phyloP scores from a whole-genome alignment of 176 grass and related monocot species.

The Cocos nucifera region DNA sequence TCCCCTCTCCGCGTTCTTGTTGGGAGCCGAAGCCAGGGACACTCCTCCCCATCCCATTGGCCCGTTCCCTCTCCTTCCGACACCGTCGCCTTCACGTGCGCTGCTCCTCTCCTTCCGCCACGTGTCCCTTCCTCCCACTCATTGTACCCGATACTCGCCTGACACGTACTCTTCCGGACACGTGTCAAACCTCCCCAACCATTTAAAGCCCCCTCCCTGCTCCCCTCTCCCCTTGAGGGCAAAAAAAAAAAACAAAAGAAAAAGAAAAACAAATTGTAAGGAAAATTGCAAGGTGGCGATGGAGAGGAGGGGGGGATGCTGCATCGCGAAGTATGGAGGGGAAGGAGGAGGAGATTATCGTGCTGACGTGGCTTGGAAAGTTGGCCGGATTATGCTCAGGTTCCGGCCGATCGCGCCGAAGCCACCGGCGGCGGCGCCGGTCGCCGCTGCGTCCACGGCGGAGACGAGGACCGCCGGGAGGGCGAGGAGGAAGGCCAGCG shows the following conservation, averaged over 20 bases:
- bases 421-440: conserved; percentile 30
- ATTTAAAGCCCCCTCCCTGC: conserved; percentile 6
- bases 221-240: too few species aligned
- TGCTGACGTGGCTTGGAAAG: conserved; percentile 29
- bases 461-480: neutral
- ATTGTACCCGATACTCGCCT: neutral
- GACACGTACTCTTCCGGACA: conserved; percentile 29
- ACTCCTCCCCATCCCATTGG: conserved; percentile 36
- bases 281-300: neutral
- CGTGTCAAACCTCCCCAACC: conserved; percentile 6
- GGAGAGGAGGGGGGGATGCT: conserved; percentile 69
- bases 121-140: conserved; percentile 39
- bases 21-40: conserved; percentile 20
- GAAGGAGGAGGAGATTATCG: too few species aligned
- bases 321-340: conserved; percentile 18
- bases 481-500: conserved; percentile 13
- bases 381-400: conserved; percentile 66
- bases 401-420: conserved; percentile 91
- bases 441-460: neutral
- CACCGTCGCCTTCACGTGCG: conserved; percentile 35
- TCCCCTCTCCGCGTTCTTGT: conserved; percentile 26
- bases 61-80: neutral
- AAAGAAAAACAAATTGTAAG: neutral
- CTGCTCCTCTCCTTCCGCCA: conserved; percentile 9
- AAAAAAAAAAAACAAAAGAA: neutral